Evolutionary conservation across 768 basidiomycete genomes (phyloP), one percentile per base, ranked within the genome.

Genomic region (Lactarius vividus): DNA sequence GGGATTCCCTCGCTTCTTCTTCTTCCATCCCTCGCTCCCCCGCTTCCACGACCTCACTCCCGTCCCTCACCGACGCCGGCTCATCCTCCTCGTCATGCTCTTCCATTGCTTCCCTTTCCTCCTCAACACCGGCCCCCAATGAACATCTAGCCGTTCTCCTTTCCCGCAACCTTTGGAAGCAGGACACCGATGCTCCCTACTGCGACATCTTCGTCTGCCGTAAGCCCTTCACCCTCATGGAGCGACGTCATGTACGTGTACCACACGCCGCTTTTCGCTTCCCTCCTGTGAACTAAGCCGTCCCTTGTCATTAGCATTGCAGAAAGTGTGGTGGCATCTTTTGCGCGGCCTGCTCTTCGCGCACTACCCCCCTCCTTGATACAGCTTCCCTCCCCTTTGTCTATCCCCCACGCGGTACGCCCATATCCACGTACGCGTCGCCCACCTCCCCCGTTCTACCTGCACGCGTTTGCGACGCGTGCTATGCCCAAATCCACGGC

Each of bases 251-350:
- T 73, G 88, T 89, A 73, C 71, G 88, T 82, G 18, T 56, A 35
- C 23, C 11, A 55, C 55, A 40, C 15, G 15, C 58, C 55, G 23
- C n/a, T 9, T 37, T 11, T 67, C 56, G 39, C 39, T n/a, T 62
- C 42, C 49, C 57, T 26, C 62, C 59, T 39, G 37, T 39, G n/a
- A 37, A 62, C 20, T 57, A 33, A 26, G 37, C 35, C 35, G 35
- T 37, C 35, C 35, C 11, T 23, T 20, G 53, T 35, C 59, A 39
- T n/a, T 52, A 89, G 88, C 91, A 93, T 67, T 93, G 91, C 76
- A 84, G 91, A 74, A 92, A 92, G 74, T 92, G 91, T 70, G 91
- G 91, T 58, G 89, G 89, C 68, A 78, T 92, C 35, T 92, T 86
- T 74, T 93, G 91, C 76, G 74, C 75, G 57, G 75, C 81, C 7